Evolutionary conservation across 257 asterid species (phyloP), one percentile per base, ranked within the genome.

Genomic region (Coffea canephora): DNA sequence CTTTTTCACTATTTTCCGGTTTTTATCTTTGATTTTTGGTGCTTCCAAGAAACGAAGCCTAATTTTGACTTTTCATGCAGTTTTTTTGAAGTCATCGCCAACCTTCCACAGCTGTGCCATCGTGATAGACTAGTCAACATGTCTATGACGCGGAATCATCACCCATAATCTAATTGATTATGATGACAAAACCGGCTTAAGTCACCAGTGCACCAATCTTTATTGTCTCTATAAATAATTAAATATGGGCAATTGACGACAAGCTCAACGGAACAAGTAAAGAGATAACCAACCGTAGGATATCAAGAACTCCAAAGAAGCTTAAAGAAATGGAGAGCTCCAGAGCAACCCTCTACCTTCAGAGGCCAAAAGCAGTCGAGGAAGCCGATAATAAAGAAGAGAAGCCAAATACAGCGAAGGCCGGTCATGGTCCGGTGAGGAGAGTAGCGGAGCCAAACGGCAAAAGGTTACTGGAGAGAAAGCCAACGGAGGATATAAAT

Each of bases 401-500:
- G 62, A 45, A 1, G 0, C 3, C 41, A 62, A 34, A 12, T 12
- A 31, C 71, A 13, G 2, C 8, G 23, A 61, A 34, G 23, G 18
- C 73, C 27, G 36, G n/a, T 21, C 41, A 21, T 43, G 68, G 5
- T 19, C 18, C 68, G 36, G 12, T 68, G 82, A 79, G 39, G 78
- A 84, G 83, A 67, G 84, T 31, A 80, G 81, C 36, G 75, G 80
- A 88, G 36, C 87, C 83, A 12, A 70, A 27, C 65, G 6, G 25
- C 6, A 85, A 46, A 50, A 82, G 79, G 70, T 25, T n/a, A 16
- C 55, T 81, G 49, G 93, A 89, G 85, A 86, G 80, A 45, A 87
- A 83, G 82, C 71, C 88, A 0, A 75, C 87, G 0, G 93, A 81
- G 52, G 98, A 93, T 61, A 84, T 93, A 18, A 88, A 93, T 64